These are phyloP conservation scores for Coccinonectria pachysandricola DNA, from an alignment of 2,329 filamentous ascomycete species.

Conservation along the genomic window DNA sequence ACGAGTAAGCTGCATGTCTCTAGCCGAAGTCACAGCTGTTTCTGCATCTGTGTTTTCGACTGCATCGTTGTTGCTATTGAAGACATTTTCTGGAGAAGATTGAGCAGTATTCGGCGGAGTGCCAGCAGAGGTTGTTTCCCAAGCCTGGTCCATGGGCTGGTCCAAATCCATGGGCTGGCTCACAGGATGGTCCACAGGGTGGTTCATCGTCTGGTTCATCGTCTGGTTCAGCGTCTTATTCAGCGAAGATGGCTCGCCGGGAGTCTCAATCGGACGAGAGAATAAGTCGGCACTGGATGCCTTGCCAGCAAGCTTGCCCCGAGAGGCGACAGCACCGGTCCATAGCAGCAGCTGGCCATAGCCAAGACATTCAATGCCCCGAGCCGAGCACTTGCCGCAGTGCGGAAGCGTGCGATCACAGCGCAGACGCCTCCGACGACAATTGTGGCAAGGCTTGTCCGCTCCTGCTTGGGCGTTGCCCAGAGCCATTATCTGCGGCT, in stretches of 20 bases:
- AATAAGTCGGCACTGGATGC: slow-evolving; percentile 25
- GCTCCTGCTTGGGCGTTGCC: slow-evolving; percentile 3
- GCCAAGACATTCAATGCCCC: slow-evolving; percentile 41
- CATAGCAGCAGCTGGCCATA: slow-evolving; percentile 44
- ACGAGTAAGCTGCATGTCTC: slow-evolving; percentile 20
- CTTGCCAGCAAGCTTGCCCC: slow-evolving; percentile 32
- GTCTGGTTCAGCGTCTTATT: no score
- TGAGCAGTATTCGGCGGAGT: no score
- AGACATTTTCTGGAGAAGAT: no score
- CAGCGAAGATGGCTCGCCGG: not conserved
- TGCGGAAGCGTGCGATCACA: slow-evolving; percentile 41
- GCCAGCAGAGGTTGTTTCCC: no score
- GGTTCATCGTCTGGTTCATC: no score
- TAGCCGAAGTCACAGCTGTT: slow-evolving; percentile 7
- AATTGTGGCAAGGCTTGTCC: slow-evolving; percentile 40
- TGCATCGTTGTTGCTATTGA: slow-evolving; percentile 5
- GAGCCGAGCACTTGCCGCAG: slow-evolving; percentile 40
- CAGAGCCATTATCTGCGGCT: no score
- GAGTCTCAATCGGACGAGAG: not conserved
- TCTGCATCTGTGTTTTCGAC: slow-evolving; percentile 2
- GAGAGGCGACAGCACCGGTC: slow-evolving; percentile 36
- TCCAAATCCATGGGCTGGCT: not conserved
- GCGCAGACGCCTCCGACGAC: slow-evolving; percentile 40
- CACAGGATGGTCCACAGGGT: not conserved
- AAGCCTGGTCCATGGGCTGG: no score